Base-by-base conservation (phyloP, 2,329 filamentous ascomycete species). In the Cladobotryum protrusum region DNA sequence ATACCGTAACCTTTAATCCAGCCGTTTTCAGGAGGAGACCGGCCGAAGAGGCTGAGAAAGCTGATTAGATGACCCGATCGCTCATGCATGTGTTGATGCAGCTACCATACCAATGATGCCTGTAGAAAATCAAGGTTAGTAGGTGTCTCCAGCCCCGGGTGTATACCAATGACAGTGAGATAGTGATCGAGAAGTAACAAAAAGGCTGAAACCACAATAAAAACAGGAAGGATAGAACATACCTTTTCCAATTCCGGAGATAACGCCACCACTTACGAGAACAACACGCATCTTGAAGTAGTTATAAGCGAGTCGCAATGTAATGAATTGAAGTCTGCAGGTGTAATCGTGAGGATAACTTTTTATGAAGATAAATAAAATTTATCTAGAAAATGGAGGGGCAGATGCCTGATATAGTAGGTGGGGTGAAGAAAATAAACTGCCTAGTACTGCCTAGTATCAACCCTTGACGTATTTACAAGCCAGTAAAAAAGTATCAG, bases 241-340 rank as follows among this genome's bases (percentile, higher is more conserved):
- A 69, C 85, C 73, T 62, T 83, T 81, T 57, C 77, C 77, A 61
- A 80, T 76, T 53, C 78, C 78, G 57, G 75, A 78, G 59, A 82
- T 81, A 54, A 78, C 75, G 66, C 75, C 74, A 56, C 60, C 58
- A 52, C 55, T 59, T 36, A 63, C 60, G 19, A 64, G 56, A 57
- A 63, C 62, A 29, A 59, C 55, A 55, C 60, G 60, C 61, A 63
- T 63, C 24, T 56, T 61, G 24, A 2, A 29, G 24, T 29, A 29
- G 6, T 29, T 29, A 9, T 29, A 29, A 29, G 24, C 24, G 24
- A 29, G 6, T 9, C 6, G 24, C 24, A 29, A 29, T 8, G 24
- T 29, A 9, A 29, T 29, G 24, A 29, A 29, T 29, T 29, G 24
- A 8, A 8, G 24, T 29, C 24, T 29, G 4, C 2, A 5, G 24